These are phyloP conservation scores for Mycosphaerella arachidis DNA, from an alignment of 2,329 filamentous ascomycete species.

Conservation along the genomic window DNA sequence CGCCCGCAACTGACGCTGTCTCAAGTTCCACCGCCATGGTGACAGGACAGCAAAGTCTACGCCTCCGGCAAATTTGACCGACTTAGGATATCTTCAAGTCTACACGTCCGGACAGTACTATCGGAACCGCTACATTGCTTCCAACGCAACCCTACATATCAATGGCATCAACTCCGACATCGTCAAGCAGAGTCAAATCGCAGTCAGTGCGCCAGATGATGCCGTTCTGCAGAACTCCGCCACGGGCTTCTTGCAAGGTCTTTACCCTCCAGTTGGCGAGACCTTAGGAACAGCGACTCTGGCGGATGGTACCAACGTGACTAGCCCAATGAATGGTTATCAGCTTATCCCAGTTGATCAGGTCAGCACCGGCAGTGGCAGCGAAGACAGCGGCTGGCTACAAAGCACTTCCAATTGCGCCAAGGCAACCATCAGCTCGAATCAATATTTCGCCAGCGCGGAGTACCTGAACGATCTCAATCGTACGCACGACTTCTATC, in stretches of 20 bases:
- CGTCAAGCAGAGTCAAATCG: constrained; percentile 66
- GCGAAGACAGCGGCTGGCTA: constrained; percentile 55
- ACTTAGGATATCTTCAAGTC: constrained; percentile 73
- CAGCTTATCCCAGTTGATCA: constrained; percentile 75
- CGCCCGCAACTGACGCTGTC: not conserved
- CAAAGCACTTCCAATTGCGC: constrained; percentile 54
- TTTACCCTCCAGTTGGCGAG: constrained; percentile 72
- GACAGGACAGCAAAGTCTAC: constrained; percentile 78
- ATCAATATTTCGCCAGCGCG: constrained; percentile 52
- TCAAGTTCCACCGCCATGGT: constrained; percentile 77
- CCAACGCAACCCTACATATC: constrained; percentile 58
- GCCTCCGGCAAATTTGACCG: constrained; percentile 67
- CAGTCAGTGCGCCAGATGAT: constrained; percentile 65
- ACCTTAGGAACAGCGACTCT: constrained; percentile 56
- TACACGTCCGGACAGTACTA: constrained; percentile 70
- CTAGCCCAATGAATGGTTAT: constrained; percentile 70
- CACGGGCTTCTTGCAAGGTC: constrained; percentile 72
- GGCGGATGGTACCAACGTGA: constrained; percentile 63
- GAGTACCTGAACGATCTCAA: constrained; percentile 47
- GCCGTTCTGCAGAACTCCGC: constrained; percentile 74
- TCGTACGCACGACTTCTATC: constrained; percentile 53
- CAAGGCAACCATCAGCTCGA: constrained; percentile 54
- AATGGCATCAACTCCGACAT: constrained; percentile 60
- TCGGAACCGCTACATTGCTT: constrained; percentile 67
- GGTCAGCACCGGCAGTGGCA: constrained; percentile 59